These are phyloP conservation scores for Fremontodendron californicum DNA, from an alignment of 345 rosid species.

Conservation along the genomic window DNA sequence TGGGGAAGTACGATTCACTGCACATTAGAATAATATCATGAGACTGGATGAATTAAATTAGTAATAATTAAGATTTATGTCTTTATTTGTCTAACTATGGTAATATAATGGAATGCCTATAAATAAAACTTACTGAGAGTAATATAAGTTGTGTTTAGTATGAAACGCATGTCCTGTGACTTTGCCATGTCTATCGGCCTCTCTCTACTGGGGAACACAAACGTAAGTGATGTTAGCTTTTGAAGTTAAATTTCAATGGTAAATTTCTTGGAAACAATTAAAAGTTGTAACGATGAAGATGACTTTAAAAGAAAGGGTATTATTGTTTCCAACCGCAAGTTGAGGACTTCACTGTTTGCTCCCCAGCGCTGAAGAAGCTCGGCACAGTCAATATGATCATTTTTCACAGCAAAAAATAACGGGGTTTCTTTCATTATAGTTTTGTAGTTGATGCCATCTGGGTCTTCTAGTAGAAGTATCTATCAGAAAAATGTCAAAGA, in stretches of 20 bases:
- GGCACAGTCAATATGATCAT: slow-evolving; percentile 60
- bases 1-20: slow-evolving; percentile 46
- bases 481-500: slow-evolving; percentile 25
- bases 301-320: slow-evolving; percentile 3
- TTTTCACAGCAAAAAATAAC: slow-evolving; percentile 71
- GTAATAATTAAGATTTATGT: background rate
- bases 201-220: slow-evolving; percentile 47
- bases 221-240: slow-evolving; percentile 17
- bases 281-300: background rate
- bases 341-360: slow-evolving; percentile 65
- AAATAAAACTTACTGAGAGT: slow-evolving; percentile 52
- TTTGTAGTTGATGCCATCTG: slow-evolving; percentile 44
- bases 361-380: slow-evolving; percentile 67
- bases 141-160: slow-evolving; percentile 54
- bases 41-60: slow-evolving; percentile 18
- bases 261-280: background rate
- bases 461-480: slow-evolving; percentile 50
- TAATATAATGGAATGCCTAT: background rate
- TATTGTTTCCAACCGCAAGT: slow-evolving; percentile 58
- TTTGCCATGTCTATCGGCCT: slow-evolving; percentile 76
- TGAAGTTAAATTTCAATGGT: background rate
- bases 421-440: slow-evolving; percentile 79
- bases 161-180: slow-evolving; percentile 82
- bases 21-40: slow-evolving; percentile 21
- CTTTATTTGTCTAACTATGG: background rate